These are phyloP conservation scores for Pseudogymnoascus sp. DNA, from an alignment of 2,329 filamentous ascomycete genomes.

Conservation along the genomic window DNA sequence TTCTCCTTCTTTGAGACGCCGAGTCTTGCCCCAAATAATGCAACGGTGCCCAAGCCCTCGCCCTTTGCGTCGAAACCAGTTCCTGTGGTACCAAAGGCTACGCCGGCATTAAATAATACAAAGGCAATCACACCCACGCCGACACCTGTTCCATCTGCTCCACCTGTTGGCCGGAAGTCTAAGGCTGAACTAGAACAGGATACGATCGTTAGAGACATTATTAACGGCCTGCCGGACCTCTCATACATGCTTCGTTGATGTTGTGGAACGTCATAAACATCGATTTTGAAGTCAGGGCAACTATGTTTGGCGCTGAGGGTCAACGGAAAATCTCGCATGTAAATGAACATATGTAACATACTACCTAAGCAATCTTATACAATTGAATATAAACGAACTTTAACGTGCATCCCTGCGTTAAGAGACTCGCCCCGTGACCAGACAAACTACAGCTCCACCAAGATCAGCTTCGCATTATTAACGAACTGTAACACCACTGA, in stretches of 20 bases:
- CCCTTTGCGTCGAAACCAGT: neutral
- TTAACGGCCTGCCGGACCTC: constrained; percentile 28
- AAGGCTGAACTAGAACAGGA: constrained; percentile 27
- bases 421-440: too few species aligned
- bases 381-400: neutral
- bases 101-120: neutral
- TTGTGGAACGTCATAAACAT: neutral
- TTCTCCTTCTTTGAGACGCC: constrained; percentile 30
- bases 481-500: too few species aligned
- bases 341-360: neutral
- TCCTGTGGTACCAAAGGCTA: constrained; percentile 10
- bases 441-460: too few species aligned
- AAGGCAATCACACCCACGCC: neutral
- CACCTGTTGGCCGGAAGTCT: constrained; percentile 16
- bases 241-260: constrained; percentile 28
- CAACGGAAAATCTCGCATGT: too few species aligned
- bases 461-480: too few species aligned
- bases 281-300: neutral
- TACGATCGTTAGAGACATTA: constrained; percentile 24
- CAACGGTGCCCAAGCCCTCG: constrained; percentile 11
- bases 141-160: constrained; percentile 9
- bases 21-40: constrained; percentile 10
- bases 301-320: neutral
- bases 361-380: neutral
- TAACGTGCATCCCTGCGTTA: neutral